A percentile compares a stretch with the other conserved stretches of the same genome.
phyloP scores from a whole-genome alignment of 2,329 filamentous ascomycete genomes.

The Talaromyces sp. region DNA sequence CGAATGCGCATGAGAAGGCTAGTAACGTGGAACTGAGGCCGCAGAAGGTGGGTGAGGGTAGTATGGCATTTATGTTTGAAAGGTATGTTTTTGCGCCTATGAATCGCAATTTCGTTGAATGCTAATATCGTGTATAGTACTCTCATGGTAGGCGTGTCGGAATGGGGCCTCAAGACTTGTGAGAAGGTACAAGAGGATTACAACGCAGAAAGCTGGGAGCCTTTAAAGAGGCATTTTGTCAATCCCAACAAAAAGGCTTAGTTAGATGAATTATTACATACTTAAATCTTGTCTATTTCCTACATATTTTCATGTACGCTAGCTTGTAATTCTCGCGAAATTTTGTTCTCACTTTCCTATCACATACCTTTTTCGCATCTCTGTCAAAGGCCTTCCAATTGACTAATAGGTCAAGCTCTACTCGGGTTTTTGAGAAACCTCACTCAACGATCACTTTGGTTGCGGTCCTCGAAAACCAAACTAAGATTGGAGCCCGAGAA shows the following conservation, averaged over 20 bases:
- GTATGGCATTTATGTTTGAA: slow-evolving; percentile 65
- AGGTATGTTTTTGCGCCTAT: slow-evolving; percentile 32
- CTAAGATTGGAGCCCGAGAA: too few species aligned
- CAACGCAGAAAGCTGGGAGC: slow-evolving; percentile 76
- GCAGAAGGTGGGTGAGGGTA: slow-evolving; percentile 56
- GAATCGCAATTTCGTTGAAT: neutral
- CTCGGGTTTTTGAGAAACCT: too few species aligned
- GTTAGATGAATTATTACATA: too few species aligned
- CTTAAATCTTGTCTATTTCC: too few species aligned
- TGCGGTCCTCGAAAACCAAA: too few species aligned
- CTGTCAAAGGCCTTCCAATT: too few species aligned
- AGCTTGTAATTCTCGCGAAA: neutral
- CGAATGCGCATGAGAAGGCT: slow-evolving; percentile 54
- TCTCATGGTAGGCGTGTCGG: slow-evolving; percentile 68
- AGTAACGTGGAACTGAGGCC: slow-evolving; percentile 54
- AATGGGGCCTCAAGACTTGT: slow-evolving; percentile 69
- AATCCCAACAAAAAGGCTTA: slow-evolving; percentile 34
- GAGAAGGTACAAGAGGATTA: slow-evolving; percentile 70
- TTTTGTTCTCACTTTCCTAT: too few species aligned
- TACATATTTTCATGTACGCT: neutral
- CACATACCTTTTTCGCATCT: too few species aligned
- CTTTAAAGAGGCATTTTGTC: slow-evolving; percentile 61
- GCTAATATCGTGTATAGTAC: slow-evolving; percentile 38
- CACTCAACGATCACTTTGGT: too few species aligned
- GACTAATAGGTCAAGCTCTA: too few species aligned